Conservation (phyloP, 1,284 basidiomycete species). For the Calocybe gambosa region DNA sequence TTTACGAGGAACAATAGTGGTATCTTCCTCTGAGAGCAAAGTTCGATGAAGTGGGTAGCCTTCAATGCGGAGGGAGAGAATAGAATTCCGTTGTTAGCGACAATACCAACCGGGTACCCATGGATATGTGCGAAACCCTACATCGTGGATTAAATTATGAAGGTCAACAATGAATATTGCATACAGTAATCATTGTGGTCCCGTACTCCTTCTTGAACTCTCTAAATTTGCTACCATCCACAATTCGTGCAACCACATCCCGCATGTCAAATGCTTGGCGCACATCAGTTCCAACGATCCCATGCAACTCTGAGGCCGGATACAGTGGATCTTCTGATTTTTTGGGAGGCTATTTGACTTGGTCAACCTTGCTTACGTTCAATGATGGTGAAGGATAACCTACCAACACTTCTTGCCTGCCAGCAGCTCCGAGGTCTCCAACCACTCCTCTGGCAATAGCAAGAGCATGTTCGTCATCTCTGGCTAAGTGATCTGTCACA, state of each 20-base stretch:
- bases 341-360: conserved; percentile 41
- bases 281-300: conserved; percentile 87
- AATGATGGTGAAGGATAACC: conserved; percentile 17
- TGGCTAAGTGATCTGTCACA: conserved; percentile 89
- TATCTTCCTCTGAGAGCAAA: conserved; percentile 88
- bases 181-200: conserved; percentile 81
- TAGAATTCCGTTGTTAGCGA: conserved; percentile 92
- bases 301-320: conserved; percentile 76
- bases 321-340: conserved; percentile 74
- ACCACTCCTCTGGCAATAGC: conserved; percentile 79
- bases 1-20: conserved; percentile 93
- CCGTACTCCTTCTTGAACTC: conserved; percentile 97
- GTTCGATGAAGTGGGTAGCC: conserved; percentile 91
- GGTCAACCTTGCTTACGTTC: background rate
- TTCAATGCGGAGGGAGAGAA: conserved; percentile 93
- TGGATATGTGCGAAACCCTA: conserved; percentile 90
- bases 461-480: conserved; percentile 86
- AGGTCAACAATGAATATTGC: conserved; percentile 15
- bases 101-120: conserved; percentile 83
- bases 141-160: background rate
- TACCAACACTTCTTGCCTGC: conserved; percentile 43
- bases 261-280: conserved; percentile 90
- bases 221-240: conserved; percentile 87
- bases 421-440: conserved; percentile 68
- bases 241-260: conserved; percentile 86